phyloP scores from a whole-genome alignment of 2,329 filamentous ascomycete species.

The Fusarium coicis region DNA sequence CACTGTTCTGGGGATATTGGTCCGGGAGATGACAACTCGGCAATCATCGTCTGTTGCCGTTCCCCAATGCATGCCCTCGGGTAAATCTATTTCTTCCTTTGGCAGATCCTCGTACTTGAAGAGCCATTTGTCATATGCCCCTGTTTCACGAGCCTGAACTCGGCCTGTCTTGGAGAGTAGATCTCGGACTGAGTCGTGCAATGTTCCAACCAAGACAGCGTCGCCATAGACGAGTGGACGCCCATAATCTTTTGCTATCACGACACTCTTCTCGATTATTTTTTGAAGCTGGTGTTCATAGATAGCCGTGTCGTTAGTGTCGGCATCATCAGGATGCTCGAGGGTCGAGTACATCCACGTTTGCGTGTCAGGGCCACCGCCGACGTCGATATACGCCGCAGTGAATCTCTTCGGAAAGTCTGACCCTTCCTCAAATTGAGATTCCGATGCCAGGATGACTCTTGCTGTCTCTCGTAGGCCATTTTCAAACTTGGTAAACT shows the following conservation, averaged over 20 bases:
- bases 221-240: constrained; percentile 34
- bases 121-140: constrained; percentile 66
- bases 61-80: constrained; percentile 66
- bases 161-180: constrained; percentile 42
- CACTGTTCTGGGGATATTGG: constrained; percentile 66
- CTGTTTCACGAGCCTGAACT: constrained; percentile 43
- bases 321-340: constrained; percentile 48
- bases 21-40: constrained; percentile 63
- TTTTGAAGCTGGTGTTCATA: constrained; percentile 50
- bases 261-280: constrained; percentile 46
- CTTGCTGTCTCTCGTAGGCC: constrained; percentile 56
- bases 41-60: constrained; percentile 63
- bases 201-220: constrained; percentile 51
- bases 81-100: constrained; percentile 46
- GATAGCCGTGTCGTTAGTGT: constrained; percentile 7
- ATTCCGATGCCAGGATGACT: constrained; percentile 52
- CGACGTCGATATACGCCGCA: constrained; percentile 70
- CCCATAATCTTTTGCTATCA: constrained; percentile 41
- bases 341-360: constrained; percentile 70
- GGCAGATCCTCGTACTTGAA: constrained; percentile 62
- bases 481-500: constrained; percentile 61
- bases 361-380: constrained; percentile 70
- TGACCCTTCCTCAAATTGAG: not conserved
- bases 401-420: constrained; percentile 53
- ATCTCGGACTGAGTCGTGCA: constrained; percentile 46